Evolutionary conservation across 2,329 filamentous ascomycete species (phyloP).

Genomic region (Neonectria faginata): DNA sequence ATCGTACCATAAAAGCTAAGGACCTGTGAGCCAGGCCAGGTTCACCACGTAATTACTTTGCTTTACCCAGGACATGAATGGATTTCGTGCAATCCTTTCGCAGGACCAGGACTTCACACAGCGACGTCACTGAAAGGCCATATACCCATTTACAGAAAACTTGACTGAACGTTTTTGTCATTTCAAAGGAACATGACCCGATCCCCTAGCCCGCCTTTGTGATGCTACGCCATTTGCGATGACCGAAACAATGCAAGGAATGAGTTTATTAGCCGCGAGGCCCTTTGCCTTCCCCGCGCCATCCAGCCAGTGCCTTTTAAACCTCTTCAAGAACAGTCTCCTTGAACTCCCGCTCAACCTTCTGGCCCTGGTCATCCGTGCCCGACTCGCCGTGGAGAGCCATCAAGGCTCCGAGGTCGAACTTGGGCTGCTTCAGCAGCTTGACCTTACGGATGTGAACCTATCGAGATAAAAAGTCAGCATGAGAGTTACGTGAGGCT

Average conservation of each 20-base stretch:
- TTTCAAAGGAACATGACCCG: slow-evolving; percentile 55
- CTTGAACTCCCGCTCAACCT: slow-evolving; percentile 99
- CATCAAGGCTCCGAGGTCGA: slow-evolving; percentile 96
- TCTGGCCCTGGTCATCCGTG: slow-evolving; percentile 96
- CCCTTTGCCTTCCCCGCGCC: slow-evolving; percentile 49
- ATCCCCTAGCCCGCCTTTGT: slow-evolving; percentile 56
- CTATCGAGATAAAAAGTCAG: slow-evolving; percentile 59
- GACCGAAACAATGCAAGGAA: slow-evolving; percentile 57
- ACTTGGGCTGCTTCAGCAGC: slow-evolving; percentile 98
- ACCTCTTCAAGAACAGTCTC: slow-evolving; percentile 94
- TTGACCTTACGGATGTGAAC: slow-evolving; percentile 99
- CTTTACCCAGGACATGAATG: background rate
- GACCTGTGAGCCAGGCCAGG: background rate
- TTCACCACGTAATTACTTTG: background rate
- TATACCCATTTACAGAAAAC: slow-evolving; percentile 34
- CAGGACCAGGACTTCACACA: slow-evolving; percentile 27
- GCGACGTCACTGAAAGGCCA: slow-evolving; percentile 26
- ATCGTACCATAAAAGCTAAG: background rate
- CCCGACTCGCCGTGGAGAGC: slow-evolving; percentile 97
- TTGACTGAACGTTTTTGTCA: slow-evolving; percentile 51
- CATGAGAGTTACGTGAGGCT: background rate
- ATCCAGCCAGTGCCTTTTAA: slow-evolving; percentile 67
- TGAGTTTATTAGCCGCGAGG: slow-evolving; percentile 50
- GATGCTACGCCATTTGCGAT: slow-evolving; percentile 59
- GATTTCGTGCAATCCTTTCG: background rate